phyloP scores from a whole-genome alignment of 2,329 filamentous ascomycete genomes.

The Camptophora hylomeconis region DNA sequence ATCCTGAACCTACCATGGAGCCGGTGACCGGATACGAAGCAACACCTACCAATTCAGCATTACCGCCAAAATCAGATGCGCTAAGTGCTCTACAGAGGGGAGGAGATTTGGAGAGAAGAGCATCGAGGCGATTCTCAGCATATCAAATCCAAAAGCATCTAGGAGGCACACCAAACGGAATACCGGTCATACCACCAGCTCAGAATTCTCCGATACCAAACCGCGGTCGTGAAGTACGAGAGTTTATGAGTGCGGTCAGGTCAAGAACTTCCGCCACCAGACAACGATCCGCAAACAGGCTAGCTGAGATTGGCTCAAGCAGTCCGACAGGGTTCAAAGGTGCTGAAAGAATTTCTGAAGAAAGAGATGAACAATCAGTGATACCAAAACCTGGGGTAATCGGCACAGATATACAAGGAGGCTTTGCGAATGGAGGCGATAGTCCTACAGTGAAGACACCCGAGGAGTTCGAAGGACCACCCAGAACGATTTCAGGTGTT shows the following conservation, averaged over 20 bases:
- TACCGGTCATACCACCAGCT: conserved; percentile 67
- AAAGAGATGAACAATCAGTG: conserved; percentile 29
- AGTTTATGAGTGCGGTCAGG: conserved; percentile 65
- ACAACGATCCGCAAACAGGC: conserved; percentile 19
- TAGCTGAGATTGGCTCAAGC: conserved; percentile 48
- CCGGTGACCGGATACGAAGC: too few relatives aligned
- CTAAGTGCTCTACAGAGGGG: conserved; percentile 81
- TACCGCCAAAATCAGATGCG: conserved; percentile 73
- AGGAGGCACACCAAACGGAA: conserved; percentile 64
- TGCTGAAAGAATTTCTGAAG: conserved; percentile 47
- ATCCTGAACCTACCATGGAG: too few relatives aligned
- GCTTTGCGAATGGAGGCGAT: conserved; percentile 24
- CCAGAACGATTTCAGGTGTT: conserved; percentile 21
- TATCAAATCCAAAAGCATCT: conserved; percentile 96
- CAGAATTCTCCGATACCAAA: conserved; percentile 78
- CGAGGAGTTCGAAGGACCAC: conserved; percentile 47
- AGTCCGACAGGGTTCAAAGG: conserved; percentile 32
- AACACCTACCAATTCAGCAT: too few relatives aligned
- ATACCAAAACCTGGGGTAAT: too few relatives aligned
- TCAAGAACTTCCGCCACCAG: conserved; percentile 44
- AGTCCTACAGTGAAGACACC: conserved; percentile 45
- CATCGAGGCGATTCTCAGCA: conserved; percentile 83
- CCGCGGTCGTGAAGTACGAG: conserved; percentile 66
- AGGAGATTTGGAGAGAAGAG: conserved; percentile 80
- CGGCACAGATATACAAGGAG: too few relatives aligned